Evolutionary conservation across 108 stramenopile genomes (phyloP).

Genomic region (Epipyxis sp.): DNA sequence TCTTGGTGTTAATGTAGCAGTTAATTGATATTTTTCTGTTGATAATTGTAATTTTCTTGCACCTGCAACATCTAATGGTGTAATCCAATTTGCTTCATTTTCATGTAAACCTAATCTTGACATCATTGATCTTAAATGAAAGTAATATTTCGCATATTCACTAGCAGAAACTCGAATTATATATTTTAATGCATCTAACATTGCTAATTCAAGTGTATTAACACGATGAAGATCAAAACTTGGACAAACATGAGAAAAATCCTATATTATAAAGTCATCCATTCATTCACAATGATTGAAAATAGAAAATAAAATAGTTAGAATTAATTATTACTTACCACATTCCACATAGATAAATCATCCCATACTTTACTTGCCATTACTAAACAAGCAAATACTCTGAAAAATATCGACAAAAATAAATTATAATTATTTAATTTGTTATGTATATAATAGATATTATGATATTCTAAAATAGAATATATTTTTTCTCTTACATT

Average conservation of each 20-base stretch:
- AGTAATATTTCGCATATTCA: constrained; percentile 96
- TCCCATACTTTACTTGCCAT: constrained; percentile 94
- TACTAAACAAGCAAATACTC: constrained; percentile 84
- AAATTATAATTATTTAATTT: no score
- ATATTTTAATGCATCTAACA: constrained; percentile 58
- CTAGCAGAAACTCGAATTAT: constrained; percentile 80
- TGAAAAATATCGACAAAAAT: no score
- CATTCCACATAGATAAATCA: constrained; percentile 93
- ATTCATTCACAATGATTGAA: neutral
- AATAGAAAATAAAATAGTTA: neutral
- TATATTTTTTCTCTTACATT: no score
- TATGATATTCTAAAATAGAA: no score
- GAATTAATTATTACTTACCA: constrained; percentile 6
- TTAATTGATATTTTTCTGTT: neutral
- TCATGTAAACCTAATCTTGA: neutral
- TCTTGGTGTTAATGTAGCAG: neutral
- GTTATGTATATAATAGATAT: no score
- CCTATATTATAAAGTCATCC: constrained; percentile 31
- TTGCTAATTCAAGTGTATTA: constrained; percentile 75
- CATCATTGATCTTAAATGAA: constrained; percentile 76
- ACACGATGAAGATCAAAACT: constrained; percentile 74
- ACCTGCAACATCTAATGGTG: neutral
- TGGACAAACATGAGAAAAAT: constrained; percentile 72
- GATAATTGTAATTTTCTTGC: neutral
- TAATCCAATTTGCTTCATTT: neutral